Evolutionary conservation across 495 filamentous ascomycete species (phyloP).

Genomic region (Trichocladium antarcticum): DNA sequence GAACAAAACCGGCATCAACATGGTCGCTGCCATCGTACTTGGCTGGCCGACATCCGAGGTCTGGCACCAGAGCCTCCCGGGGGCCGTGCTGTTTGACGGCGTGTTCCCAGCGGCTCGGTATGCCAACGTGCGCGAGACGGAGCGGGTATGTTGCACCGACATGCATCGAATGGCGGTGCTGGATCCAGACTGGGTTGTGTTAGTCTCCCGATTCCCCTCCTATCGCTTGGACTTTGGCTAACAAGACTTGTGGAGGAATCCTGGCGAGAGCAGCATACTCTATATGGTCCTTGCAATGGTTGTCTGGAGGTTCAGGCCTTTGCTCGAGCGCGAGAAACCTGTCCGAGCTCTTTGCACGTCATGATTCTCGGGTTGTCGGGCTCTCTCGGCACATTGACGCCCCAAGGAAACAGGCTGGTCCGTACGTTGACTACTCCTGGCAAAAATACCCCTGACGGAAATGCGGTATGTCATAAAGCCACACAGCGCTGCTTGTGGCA

Average conservation of each 20-base stretch:
- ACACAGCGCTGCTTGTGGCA: no score
- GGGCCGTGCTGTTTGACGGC: conserved; percentile 31
- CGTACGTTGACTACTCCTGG: no score
- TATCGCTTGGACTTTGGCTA: neutral
- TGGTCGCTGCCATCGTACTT: conserved; percentile 29
- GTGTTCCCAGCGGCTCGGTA: conserved; percentile 32
- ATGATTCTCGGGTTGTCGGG: no score
- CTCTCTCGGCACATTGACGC: no score
- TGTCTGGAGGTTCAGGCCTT: no score
- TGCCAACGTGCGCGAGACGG: conserved; percentile 40
- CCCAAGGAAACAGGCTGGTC: no score
- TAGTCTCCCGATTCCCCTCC: neutral
- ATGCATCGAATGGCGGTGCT: conserved; percentile 63
- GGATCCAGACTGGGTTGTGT: conserved; percentile 79
- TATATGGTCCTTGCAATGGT: no score
- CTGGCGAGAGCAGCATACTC: no score
- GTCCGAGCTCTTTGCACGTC: no score
- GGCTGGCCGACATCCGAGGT: conserved; percentile 32
- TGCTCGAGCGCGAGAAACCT: no score
- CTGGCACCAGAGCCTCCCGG: conserved; percentile 18
- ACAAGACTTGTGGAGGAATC: conserved; percentile 41
- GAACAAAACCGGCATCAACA: conserved; percentile 13
- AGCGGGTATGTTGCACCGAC: conserved; percentile 34
- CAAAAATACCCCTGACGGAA: no score
- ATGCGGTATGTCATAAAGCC: no score